Conservation (phyloP, 805 yeast genomes). For the Yarrowia osloensis region DNA sequence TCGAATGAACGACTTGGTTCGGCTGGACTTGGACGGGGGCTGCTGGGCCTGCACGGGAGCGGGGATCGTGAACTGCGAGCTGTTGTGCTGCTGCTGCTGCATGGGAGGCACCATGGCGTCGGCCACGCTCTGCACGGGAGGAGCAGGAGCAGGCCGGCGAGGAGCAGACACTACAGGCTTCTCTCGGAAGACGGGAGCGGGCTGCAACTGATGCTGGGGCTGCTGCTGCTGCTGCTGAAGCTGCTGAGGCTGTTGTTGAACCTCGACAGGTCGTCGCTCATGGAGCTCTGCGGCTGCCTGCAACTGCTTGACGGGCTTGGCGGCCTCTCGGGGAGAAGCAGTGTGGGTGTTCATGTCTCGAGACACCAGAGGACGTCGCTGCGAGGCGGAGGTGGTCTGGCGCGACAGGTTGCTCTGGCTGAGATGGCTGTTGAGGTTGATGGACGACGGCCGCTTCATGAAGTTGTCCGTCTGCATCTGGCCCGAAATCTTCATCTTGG, state of each 20-base stretch:
- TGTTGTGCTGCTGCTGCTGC: neutral
- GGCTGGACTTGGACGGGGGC: neutral
- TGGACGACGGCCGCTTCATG: conserved; percentile 31
- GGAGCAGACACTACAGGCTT: conserved; percentile 17
- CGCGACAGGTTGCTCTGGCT: neutral
- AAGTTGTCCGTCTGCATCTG: conserved; percentile 37
- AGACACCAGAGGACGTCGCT: conserved; percentile 20
- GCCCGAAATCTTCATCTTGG: conserved; percentile 35
- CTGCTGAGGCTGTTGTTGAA: neutral
- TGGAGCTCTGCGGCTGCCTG: conserved; percentile 10
- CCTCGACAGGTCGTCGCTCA: neutral
- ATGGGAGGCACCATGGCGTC: neutral
- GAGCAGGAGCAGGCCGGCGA: conserved; percentile 19
- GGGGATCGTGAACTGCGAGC: conserved; percentile 1
- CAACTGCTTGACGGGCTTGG: conserved; percentile 14
- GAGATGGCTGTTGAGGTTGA: conserved; percentile 30
- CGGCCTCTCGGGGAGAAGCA: neutral
- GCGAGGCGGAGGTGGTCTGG: neutral
- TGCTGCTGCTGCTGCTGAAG: neutral
- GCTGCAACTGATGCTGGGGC: conserved; percentile 2
- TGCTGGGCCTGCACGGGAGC: conserved; percentile 10
- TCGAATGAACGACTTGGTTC: conserved; percentile 30
- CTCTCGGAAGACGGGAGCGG: conserved; percentile 21
- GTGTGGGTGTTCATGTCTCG: neutral
- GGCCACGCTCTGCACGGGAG: neutral